phyloP scores from a whole-genome alignment of 2,329 filamentous ascomycete genomes.

The Pyrenophora teres region DNA sequence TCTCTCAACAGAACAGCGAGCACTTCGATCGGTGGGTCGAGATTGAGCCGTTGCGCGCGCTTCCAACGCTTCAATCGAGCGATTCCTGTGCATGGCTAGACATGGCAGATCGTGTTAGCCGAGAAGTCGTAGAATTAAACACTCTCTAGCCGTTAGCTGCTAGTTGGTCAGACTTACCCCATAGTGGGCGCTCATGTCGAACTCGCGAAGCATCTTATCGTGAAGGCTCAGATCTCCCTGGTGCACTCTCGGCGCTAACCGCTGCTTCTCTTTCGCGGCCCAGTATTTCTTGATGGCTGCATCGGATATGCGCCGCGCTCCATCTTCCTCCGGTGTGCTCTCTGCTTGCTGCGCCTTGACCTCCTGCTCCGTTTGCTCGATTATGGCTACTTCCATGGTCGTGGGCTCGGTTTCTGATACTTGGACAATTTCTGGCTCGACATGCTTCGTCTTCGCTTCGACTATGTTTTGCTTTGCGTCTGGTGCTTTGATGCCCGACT shows the following conservation, averaged over 20 bases:
- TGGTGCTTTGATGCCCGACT: slow-evolving; percentile 51
- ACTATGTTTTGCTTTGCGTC: slow-evolving; percentile 48
- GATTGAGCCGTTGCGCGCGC: slow-evolving; percentile 77
- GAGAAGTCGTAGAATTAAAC: neutral
- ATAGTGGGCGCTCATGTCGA: slow-evolving; percentile 88
- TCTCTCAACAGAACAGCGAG: slow-evolving; percentile 81
- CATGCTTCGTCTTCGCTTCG: slow-evolving; percentile 37
- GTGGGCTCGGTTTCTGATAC: slow-evolving; percentile 39
- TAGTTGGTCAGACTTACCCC: slow-evolving; percentile 66
- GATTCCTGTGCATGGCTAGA: slow-evolving; percentile 85
- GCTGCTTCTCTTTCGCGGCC: slow-evolving; percentile 69
- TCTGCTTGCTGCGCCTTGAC: slow-evolving; percentile 28
- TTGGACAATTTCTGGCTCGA: slow-evolving; percentile 29
- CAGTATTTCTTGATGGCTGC: slow-evolving; percentile 78
- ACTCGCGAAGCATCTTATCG: slow-evolving; percentile 89
- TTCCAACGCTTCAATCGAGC: slow-evolving; percentile 83
- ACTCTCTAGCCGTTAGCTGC: slow-evolving; percentile 28
- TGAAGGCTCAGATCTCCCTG: slow-evolving; percentile 71
- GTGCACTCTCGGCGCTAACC: slow-evolving; percentile 74
- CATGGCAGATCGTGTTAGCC: slow-evolving; percentile 20
- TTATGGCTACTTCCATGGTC: slow-evolving; percentile 47
- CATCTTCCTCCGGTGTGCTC: slow-evolving; percentile 52
- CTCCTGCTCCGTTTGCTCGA: slow-evolving; percentile 47
- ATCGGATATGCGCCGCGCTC: slow-evolving; percentile 68
- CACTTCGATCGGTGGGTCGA: slow-evolving; percentile 90